Percentiles rank a stretch among this genome's conserved stretches.
These are phyloP conservation scores for Agrocybe chaxingu DNA, from an alignment of 768 basidiomycete genomes.

Conservation along the genomic window DNA sequence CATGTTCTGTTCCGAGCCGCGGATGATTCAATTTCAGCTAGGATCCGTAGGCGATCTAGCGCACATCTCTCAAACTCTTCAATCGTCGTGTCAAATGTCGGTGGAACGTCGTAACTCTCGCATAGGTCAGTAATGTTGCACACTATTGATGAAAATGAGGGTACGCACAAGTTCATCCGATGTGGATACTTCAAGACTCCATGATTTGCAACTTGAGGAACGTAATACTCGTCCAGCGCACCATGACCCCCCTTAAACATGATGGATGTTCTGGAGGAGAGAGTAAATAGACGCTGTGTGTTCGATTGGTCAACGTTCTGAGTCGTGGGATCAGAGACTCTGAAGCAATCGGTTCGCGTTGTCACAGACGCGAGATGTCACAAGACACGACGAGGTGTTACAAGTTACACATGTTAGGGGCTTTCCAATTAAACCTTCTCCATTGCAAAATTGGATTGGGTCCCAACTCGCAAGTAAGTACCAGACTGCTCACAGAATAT, in stretches of 20 bases:
- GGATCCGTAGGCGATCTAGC: conserved; percentile 79
- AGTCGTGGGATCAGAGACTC: no score
- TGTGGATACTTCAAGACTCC: conserved; percentile 51
- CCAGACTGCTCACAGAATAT: no score
- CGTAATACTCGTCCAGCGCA: conserved; percentile 17
- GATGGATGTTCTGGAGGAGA: background rate
- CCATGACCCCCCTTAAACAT: conserved; percentile 37
- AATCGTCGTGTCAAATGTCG: conserved; percentile 83
- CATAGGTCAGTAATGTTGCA: conserved; percentile 6
- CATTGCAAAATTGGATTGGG: no score
- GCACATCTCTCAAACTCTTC: conserved; percentile 96
- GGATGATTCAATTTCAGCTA: conserved; percentile 90
- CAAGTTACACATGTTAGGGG: background rate
- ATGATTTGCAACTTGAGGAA: conserved; percentile 26
- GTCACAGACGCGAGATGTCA: background rate
- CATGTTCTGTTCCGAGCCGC: conserved; percentile 78
- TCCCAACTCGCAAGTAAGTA: no score
- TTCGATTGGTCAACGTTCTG: no score
- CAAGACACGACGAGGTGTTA: background rate
- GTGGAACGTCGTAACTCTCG: conserved; percentile 81
- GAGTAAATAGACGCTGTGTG: background rate
- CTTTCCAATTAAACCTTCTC: no score
- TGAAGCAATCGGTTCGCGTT: background rate
- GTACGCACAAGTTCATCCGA: conserved; percentile 75
- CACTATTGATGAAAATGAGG: background rate